Percentiles rank a stretch among this genome's conserved stretches.
phyloP scores from a whole-genome alignment of 1,284 basidiomycete genomes.

The Apiotrichum veenhuisii region DNA sequence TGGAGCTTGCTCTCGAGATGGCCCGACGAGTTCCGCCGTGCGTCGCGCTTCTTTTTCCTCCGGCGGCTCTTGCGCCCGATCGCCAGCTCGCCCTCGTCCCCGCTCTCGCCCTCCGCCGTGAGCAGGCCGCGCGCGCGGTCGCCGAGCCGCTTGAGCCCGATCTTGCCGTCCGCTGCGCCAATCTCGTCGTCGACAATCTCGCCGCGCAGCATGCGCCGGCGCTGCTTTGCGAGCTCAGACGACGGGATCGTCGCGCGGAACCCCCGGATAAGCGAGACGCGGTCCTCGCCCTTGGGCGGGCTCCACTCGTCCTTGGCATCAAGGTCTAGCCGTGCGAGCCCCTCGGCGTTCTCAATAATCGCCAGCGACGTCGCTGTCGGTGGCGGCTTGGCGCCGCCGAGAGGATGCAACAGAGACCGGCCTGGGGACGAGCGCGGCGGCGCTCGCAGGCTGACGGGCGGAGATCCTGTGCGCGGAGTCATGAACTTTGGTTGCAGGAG shows the following conservation, averaged over 20 bases:
- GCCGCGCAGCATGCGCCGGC: conserved; percentile 68
- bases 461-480: neutral
- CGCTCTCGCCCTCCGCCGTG: conserved; percentile 34
- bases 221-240: conserved; percentile 68
- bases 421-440: neutral
- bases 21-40: conserved; percentile 63
- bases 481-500: conserved; percentile 69
- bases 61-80: conserved; percentile 54
- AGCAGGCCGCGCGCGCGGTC: conserved; percentile 71
- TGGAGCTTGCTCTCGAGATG: conserved; percentile 64
- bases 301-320: conserved; percentile 52
- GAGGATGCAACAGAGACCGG: conserved; percentile 56
- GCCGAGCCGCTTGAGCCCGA: conserved; percentile 74
- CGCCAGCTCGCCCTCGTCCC: conserved; percentile 20
- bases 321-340: conserved; percentile 66
- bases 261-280: conserved; percentile 62
- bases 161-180: conserved; percentile 59
- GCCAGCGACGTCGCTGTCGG: conserved; percentile 76
- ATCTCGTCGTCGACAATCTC: conserved; percentile 57
- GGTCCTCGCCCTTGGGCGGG: conserved; percentile 53
- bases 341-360: conserved; percentile 75
- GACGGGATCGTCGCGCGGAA: conserved; percentile 90
- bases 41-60: conserved; percentile 61
- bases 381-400: conserved; percentile 49
- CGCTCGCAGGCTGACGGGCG: conserved; percentile 1